Percentiles rank a stretch among this genome's conserved stretches.
phyloP scores from a whole-genome alignment of 495 filamentous ascomycete genomes.

The Penicillium soppii region DNA sequence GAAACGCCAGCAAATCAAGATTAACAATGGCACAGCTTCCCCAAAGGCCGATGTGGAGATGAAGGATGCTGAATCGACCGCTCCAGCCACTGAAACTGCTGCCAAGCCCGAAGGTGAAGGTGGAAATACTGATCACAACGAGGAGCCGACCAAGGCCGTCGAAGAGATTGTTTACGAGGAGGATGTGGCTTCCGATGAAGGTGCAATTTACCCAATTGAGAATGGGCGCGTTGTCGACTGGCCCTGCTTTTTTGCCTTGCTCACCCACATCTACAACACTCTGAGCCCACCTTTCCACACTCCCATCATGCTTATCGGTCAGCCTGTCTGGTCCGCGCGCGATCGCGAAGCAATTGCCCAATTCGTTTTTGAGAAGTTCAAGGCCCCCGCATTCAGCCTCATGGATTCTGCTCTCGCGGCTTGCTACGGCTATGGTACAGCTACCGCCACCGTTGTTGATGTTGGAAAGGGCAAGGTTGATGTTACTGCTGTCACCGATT shows the following conservation, averaged over 20 bases:
- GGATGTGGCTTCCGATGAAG: slow-evolving; percentile 81
- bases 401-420: slow-evolving; percentile 83
- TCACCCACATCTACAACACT: slow-evolving; percentile 81
- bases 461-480: slow-evolving; percentile 90
- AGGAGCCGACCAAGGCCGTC: slow-evolving; percentile 24
- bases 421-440: slow-evolving; percentile 76
- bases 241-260: slow-evolving; percentile 86
- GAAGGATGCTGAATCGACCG: slow-evolving; percentile 21
- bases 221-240: slow-evolving; percentile 85
- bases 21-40: slow-evolving; percentile 32
- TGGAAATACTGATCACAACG: slow-evolving; percentile 19
- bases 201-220: slow-evolving; percentile 82
- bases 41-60: slow-evolving; percentile 53
- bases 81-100: slow-evolving; percentile 8
- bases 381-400: slow-evolving; percentile 82
- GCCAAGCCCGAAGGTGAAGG: slow-evolving; percentile 14
- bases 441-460: slow-evolving; percentile 79
- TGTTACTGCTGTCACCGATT: slow-evolving; percentile 83
- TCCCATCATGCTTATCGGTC: slow-evolving; percentile 81
- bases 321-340: slow-evolving; percentile 80
- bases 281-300: slow-evolving; percentile 91
- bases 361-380: slow-evolving; percentile 96
- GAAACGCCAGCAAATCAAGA: slow-evolving; percentile 55
- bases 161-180: slow-evolving; percentile 73
- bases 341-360: slow-evolving; percentile 81